Evolutionary conservation across 371 early-diverging fungal genomes (phyloP), one percentile per base, ranked within the genome.

Genomic region (Haplosporangium sp.): DNA sequence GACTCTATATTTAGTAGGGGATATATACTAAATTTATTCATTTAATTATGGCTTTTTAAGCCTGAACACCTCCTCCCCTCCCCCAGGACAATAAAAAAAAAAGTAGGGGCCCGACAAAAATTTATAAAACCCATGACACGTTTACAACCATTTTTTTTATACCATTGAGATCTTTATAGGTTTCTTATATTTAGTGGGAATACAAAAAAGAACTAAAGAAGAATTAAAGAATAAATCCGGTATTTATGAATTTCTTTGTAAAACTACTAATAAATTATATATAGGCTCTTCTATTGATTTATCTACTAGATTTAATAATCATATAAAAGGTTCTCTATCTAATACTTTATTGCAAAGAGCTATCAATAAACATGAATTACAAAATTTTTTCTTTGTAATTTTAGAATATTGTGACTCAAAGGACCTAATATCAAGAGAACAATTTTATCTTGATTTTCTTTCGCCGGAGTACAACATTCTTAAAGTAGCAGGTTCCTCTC

Each of bases 331-430:
- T 11, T 11, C 39, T 60, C 2, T 17, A 37, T 60, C 61, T 40
- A 60, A 60, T 60, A 40, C 40, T 39, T 11, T 39, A 60, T 40
- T 60, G 11, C 61, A 60, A 60, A 60, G 17, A 17, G 61, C 61
- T 11, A 60, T 60, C 4, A 60, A 60, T 60, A 60, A 60, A 60
- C 17, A 60, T 42, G 40, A 40, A 15, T 40, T 60, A 7, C 40
- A 60, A 17, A 9, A 60, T 67, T 70, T 65, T 58, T 66, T 45
- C 13, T 76, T 74, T 61, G 45, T 71, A 56, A 59, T 69, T 47
- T 60, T 63, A 72, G 65, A 61, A 63, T 69, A 66, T 10, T 42
- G 61, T 60, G 61, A 60, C 0, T n/a, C 42, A 39, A n/a, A 40
- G 17, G 40, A 60, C 2, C 40, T 60, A 42, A 42, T 60, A 10